Evolutionary conservation across 2,329 filamentous ascomycete genomes (phyloP).

Genomic region (Calonectria multiphialidica): DNA sequence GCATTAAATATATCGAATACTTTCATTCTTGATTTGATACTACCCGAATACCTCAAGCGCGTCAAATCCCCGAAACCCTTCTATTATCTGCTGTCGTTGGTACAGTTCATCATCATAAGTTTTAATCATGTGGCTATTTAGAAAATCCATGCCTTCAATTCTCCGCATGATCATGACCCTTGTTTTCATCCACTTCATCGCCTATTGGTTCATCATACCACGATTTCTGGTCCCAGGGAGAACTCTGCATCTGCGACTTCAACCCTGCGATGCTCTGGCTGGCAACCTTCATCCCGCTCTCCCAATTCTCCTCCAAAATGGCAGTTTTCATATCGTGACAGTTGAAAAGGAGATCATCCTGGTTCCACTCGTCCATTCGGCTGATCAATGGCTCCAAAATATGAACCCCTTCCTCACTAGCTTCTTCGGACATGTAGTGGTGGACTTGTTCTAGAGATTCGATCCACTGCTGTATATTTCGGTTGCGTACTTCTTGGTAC

Average conservation of each 20-base stretch:
- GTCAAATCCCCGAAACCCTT: too few species aligned
- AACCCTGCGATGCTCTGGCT: neutral
- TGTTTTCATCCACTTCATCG: neutral
- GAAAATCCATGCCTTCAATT: too few species aligned
- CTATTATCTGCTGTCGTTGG: too few species aligned
- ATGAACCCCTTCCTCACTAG: neutral
- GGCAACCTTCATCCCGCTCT: neutral
- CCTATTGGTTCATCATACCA: neutral
- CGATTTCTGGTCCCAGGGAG: neutral
- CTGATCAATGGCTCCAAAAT: neutral
- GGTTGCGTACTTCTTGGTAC: conserved; percentile 3
- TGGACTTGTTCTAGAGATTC: neutral
- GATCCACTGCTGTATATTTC: neutral
- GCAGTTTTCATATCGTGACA: neutral
- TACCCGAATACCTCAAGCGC: too few species aligned
- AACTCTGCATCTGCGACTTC: neutral
- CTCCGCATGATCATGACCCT: too few species aligned
- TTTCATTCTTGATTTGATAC: too few species aligned
- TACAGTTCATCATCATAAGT: too few species aligned
- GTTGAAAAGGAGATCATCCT: neutral
- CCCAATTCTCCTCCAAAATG: neutral
- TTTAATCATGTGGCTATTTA: too few species aligned
- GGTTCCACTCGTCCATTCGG: conserved; percentile 2
- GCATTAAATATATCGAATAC: too few species aligned
- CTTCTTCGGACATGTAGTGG: neutral